Percentiles rank a stretch among this genome's conserved stretches.
Conservation (phyloP, 176 grass and related monocot species). For the bread wheat (Triticum aestivum) region DNA sequence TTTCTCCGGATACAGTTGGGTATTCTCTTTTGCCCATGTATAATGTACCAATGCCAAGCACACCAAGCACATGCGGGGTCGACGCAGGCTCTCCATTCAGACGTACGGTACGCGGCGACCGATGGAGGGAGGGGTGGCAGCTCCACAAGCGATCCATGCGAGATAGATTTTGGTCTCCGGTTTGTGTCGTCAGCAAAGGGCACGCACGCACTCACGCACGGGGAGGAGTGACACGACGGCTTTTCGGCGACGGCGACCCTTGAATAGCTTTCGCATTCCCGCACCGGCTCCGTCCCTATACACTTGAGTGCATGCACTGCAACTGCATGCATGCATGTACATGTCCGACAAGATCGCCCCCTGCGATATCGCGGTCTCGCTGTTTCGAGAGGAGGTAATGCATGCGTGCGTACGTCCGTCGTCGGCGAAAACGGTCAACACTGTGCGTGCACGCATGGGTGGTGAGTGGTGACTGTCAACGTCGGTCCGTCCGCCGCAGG, state of each 20-base stretch:
- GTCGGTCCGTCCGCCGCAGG: no score
- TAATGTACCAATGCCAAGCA: no score
- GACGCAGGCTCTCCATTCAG: no score
- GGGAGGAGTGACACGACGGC: background rate
- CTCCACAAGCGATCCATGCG: background rate
- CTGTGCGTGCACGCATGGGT: no score
- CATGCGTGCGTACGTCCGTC: no score
- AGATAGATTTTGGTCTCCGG: background rate
- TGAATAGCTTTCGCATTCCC: background rate
- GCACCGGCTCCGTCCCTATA: background rate
- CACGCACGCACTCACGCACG: background rate
- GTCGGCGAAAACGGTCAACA: no score
- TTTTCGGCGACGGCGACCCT: constrained; percentile 10
- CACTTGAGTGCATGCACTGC: background rate
- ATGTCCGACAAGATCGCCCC: constrained; percentile 29
- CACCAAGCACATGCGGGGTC: no score
- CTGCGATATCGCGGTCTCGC: background rate
- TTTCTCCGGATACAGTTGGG: no score
- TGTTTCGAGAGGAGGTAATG: background rate
- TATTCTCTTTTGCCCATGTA: no score
- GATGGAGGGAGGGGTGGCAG: no score
- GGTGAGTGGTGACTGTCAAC: no score
- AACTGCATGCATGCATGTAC: background rate
- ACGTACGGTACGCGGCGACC: no score
- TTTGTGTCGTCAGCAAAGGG: background rate